phyloP scores from a whole-genome alignment of 1,139 yeast genomes.

The Yarrowia galli region DNA sequence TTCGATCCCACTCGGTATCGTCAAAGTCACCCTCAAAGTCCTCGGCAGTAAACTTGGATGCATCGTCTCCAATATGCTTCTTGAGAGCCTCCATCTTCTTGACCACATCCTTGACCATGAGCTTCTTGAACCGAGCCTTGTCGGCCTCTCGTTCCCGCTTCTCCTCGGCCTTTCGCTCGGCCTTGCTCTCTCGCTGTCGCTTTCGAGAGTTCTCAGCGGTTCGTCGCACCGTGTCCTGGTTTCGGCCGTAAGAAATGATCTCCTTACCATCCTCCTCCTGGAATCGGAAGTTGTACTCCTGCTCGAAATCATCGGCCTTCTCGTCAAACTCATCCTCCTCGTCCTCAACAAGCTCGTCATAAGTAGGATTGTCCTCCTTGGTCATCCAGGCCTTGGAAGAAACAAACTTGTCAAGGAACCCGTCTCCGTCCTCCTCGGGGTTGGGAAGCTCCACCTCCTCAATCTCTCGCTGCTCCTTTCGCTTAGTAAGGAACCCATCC shows the following conservation, averaged over 20 bases:
- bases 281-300: slow-evolving; percentile 91
- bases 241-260: slow-evolving; percentile 95
- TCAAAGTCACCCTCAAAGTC: slow-evolving; percentile 88
- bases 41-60: slow-evolving; percentile 74
- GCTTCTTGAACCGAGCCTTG: slow-evolving; percentile 73
- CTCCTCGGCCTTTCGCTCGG: slow-evolving; percentile 61
- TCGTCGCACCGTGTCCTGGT: slow-evolving; percentile 89
- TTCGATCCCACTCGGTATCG: slow-evolving; percentile 88
- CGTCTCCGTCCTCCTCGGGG: slow-evolving; percentile 68
- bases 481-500: slow-evolving; percentile 66
- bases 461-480: slow-evolving; percentile 53
- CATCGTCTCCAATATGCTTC: slow-evolving; percentile 84
- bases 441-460: slow-evolving; percentile 63
- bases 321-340: slow-evolving; percentile 83
- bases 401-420: slow-evolving; percentile 75
- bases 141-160: slow-evolving; percentile 65
- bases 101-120: slow-evolving; percentile 77
- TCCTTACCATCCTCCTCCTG: slow-evolving; percentile 93
- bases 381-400: slow-evolving; percentile 92
- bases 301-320: slow-evolving; percentile 89
- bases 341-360: slow-evolving; percentile 54
- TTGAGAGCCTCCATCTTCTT: slow-evolving; percentile 79
- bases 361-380: slow-evolving; percentile 61
- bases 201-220: slow-evolving; percentile 77
- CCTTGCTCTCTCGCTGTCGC: slow-evolving; percentile 77